These are phyloP conservation scores for Ophiostoma angusticollis DNA, from an alignment of 2,329 filamentous ascomycete genomes.

Conservation along the genomic window DNA sequence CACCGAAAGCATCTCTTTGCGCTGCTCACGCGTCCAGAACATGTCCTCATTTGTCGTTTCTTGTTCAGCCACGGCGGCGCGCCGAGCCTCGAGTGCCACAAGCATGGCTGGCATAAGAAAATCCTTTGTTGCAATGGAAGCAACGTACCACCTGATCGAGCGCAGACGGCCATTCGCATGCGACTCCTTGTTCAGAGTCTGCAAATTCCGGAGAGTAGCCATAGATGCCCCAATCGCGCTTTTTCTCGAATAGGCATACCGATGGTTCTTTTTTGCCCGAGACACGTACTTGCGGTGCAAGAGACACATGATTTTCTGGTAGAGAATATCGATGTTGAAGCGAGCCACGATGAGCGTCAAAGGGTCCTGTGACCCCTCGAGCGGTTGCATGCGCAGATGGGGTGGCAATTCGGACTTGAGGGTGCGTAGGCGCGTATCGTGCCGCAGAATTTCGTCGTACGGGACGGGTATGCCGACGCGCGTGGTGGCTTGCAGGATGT, in stretches of 20 bases:
- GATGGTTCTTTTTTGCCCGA: constrained; percentile 62
- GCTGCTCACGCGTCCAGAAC: constrained; percentile 46
- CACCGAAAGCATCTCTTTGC: constrained; percentile 61
- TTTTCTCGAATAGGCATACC: constrained; percentile 73
- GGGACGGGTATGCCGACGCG: constrained; percentile 40
- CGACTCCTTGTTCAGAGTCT: constrained; percentile 61
- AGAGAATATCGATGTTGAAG: constrained; percentile 72
- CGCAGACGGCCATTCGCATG: constrained; percentile 58
- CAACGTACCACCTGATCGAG: constrained; percentile 65
- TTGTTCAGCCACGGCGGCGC: constrained; percentile 41
- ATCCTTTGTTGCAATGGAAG: constrained; percentile 68
- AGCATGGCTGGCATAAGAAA: constrained; percentile 80
- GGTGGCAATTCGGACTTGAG: constrained; percentile 59
- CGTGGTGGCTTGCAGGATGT: constrained; percentile 54
- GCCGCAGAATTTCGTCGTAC: constrained; percentile 52
- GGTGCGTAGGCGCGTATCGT: constrained; percentile 49
- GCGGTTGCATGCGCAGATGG: constrained; percentile 60
- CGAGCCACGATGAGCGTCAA: constrained; percentile 77
- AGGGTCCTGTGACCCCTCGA: constrained; percentile 67
- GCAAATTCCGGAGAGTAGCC: constrained; percentile 66
- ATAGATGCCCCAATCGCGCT: constrained; percentile 79
- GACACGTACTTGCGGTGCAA: constrained; percentile 78
- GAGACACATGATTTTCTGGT: constrained; percentile 78
- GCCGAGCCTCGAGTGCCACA: constrained; percentile 69
- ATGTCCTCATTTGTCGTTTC: constrained; percentile 26